Conservation (phyloP, 179 eudicot genomes). For the Camellia oleifera region DNA sequence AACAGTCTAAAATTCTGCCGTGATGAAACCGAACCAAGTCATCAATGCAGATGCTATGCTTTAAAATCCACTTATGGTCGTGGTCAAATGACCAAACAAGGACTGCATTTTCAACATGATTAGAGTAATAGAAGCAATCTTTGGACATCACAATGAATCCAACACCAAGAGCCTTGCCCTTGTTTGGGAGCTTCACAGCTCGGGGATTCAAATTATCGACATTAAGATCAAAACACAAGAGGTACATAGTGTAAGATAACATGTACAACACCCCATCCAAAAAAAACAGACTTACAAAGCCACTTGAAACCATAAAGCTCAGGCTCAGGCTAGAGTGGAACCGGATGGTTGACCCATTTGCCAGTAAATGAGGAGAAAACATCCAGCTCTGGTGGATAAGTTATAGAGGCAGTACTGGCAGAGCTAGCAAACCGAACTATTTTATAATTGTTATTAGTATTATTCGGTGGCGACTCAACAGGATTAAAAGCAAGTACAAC, state of each 20-base stretch:
- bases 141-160: constrained; percentile 1
- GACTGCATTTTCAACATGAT: neutral
- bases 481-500: constrained; percentile 1
- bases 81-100: constrained; percentile 8
- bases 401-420: neutral
- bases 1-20: neutral
- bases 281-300: neutral
- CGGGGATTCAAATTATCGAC: neutral
- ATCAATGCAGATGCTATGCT: neutral
- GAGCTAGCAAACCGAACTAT: neutral
- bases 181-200: neutral
- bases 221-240: constrained; percentile 4
- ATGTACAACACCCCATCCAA: neutral
- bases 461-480: neutral
- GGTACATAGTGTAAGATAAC: neutral
- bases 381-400: neutral
- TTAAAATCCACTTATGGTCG: neutral
- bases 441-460: neutral
- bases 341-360: constrained; percentile 14
- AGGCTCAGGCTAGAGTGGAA: neutral
- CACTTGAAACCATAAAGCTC: neutral
- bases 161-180: neutral
- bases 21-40: neutral
- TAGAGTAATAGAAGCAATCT: constrained; percentile 1
- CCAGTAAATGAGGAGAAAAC: constrained; percentile 7